phyloP scores from a whole-genome alignment of 1,284 basidiomycete species.

The Pseudozyma hubeiensis region DNA sequence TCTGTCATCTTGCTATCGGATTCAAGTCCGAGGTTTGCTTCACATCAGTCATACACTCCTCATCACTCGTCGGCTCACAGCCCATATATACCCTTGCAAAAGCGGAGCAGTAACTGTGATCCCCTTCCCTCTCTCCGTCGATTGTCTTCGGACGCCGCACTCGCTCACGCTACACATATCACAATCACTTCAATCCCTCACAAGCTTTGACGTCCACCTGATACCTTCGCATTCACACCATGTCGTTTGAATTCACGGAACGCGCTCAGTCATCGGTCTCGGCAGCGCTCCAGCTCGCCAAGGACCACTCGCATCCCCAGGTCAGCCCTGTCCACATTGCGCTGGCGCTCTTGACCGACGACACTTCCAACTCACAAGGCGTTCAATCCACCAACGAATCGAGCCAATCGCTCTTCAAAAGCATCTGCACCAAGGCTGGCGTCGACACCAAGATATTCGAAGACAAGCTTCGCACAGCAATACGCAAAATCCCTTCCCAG shows the following conservation, averaged over 20 bases:
- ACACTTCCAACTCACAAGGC: constrained; percentile 59
- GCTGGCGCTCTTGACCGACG: constrained; percentile 76
- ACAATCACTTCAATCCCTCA: no score
- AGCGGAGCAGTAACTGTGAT: no score
- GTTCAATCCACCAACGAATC: constrained; percentile 61
- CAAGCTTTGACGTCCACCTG: neutral
- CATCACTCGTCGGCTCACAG: neutral
- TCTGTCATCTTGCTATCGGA: neutral
- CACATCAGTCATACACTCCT: no score
- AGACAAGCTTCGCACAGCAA: constrained; percentile 52
- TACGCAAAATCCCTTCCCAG: constrained; percentile 66
- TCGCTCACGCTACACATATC: no score
- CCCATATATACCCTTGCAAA: neutral
- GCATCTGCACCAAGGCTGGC: constrained; percentile 81
- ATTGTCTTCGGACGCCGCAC: no score
- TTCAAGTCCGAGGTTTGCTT: no score
- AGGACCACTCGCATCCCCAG: constrained; percentile 83
- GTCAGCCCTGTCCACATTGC: constrained; percentile 79
- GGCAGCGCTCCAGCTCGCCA: constrained; percentile 81
- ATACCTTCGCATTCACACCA: constrained; percentile 9
- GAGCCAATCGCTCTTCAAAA: constrained; percentile 76
- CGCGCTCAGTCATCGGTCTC: constrained; percentile 77
- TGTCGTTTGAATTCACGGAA: constrained; percentile 77
- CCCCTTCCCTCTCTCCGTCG: no score
- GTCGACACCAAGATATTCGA: constrained; percentile 73